Conservation (phyloP, 805 yeast genomes). For the Candida mattraensis region DNA sequence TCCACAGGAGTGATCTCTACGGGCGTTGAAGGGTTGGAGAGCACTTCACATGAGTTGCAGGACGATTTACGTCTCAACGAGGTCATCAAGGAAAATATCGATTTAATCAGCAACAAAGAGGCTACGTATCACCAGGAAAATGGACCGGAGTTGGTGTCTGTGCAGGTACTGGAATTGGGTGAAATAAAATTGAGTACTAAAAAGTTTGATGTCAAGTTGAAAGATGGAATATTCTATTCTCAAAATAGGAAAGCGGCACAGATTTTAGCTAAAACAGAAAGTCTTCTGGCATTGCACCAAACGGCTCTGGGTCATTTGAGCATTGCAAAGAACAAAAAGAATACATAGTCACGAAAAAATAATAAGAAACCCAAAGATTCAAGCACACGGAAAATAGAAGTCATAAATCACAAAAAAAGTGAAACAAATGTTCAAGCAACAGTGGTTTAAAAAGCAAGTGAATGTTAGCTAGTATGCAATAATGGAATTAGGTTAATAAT, state of each 20-base stretch:
- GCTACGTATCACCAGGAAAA: too few species aligned
- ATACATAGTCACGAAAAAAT: too few species aligned
- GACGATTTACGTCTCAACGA: slow-evolving; percentile 23
- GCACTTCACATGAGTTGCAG: slow-evolving; percentile 14
- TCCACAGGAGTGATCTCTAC: background rate
- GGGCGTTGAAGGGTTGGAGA: slow-evolving; percentile 8
- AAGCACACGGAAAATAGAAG: too few species aligned
- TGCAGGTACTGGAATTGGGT: slow-evolving; percentile 8
- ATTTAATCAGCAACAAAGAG: slow-evolving; percentile 1
- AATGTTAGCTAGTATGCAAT: too few species aligned
- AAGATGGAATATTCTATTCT: slow-evolving; percentile 16
- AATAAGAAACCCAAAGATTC: too few species aligned
- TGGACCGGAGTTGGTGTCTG: too few species aligned
- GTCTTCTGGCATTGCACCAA: slow-evolving; percentile 2
- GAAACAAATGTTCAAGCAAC: too few species aligned
- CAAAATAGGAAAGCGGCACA: slow-evolving; percentile 9
- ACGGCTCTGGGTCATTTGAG: background rate
- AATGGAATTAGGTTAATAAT: too few species aligned
- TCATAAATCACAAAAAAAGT: too few species aligned
- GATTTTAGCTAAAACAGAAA: slow-evolving; percentile 19
- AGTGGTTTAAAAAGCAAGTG: too few species aligned
- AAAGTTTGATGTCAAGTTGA: slow-evolving; percentile 9
- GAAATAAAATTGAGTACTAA: slow-evolving; percentile 13
- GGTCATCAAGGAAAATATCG: slow-evolving; percentile 20
- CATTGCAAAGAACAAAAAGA: too few species aligned